phyloP scores from a whole-genome alignment of 2,329 filamentous ascomycete genomes.

The Sordariomycetes sp. region DNA sequence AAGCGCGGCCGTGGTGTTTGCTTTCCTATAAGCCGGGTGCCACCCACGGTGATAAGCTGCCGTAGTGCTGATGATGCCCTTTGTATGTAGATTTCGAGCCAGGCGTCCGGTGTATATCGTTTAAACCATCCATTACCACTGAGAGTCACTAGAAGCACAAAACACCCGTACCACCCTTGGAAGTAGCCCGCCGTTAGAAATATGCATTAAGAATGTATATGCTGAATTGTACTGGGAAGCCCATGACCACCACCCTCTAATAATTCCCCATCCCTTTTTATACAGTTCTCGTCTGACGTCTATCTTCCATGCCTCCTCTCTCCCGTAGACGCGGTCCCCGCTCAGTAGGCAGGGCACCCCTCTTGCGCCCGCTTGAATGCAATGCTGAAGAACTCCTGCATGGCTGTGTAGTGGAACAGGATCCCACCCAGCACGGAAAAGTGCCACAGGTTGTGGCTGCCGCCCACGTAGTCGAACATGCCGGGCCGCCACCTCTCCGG shows the following conservation, averaged over 20 bases:
- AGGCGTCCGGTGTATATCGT: neutral
- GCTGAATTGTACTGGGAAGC: neutral
- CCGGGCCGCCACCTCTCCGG: slow-evolving; percentile 91
- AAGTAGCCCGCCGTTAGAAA: neutral
- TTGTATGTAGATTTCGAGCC: neutral
- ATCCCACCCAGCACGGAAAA: slow-evolving; percentile 89
- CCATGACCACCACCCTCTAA: neutral
- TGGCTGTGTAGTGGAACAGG: slow-evolving; percentile 91
- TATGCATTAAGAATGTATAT: neutral
- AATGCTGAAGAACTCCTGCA: slow-evolving; percentile 85
- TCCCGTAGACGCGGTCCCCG: neutral
- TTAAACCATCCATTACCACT: neutral
- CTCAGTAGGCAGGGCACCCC: slow-evolving; percentile 39
- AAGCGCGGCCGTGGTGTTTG: neutral
- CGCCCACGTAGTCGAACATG: slow-evolving; percentile 88
- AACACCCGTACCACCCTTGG: no score
- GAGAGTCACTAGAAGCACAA: no score
- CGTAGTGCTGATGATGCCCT: no score
- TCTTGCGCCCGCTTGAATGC: slow-evolving; percentile 60
- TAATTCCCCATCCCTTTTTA: neutral
- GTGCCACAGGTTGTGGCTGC: slow-evolving; percentile 97
- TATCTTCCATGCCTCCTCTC: neutral
- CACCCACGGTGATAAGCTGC: no score
- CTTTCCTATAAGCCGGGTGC: neutral
- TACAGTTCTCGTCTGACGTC: neutral